Conservation (phyloP, 2,329 filamentous ascomycete genomes). For the Trichoderma harzianum region DNA sequence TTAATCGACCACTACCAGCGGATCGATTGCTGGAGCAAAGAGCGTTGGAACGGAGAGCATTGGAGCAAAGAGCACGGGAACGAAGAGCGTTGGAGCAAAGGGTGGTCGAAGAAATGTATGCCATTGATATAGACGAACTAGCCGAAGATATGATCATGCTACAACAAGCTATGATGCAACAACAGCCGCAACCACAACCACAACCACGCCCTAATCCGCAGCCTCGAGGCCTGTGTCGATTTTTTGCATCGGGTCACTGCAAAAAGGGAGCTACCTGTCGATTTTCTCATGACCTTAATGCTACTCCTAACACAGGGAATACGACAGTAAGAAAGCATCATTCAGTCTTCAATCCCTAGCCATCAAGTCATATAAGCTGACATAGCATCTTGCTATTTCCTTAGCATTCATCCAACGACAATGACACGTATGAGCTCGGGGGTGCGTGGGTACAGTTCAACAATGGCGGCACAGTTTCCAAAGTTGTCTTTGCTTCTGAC, state of each 20-base stretch:
- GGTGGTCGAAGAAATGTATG: not conserved
- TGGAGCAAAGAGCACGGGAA: not conserved
- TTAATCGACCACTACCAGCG: too few relatives aligned
- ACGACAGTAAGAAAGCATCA: not conserved
- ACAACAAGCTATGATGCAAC: not conserved
- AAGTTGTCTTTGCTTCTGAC: slow-evolving; percentile 34
- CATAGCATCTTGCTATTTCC: not conserved
- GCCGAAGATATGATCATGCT: not conserved
- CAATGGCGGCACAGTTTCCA: slow-evolving; percentile 30
- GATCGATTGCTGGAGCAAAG: not conserved
- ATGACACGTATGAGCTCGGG: not conserved
- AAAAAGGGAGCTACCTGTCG: not conserved
- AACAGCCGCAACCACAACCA: not conserved
- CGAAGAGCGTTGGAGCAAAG: not conserved
- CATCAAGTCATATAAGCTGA: not conserved
- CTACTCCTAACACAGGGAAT: not conserved
- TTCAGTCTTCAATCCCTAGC: not conserved
- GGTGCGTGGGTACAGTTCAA: slow-evolving; percentile 33
- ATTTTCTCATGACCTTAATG: not conserved
- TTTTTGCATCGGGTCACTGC: slow-evolving; percentile 3
- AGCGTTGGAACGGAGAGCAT: not conserved
- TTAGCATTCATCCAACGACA: not conserved
- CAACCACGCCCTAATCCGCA: not conserved
- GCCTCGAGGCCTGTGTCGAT: not conserved
- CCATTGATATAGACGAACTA: too few relatives aligned